These are phyloP conservation scores for Leptographium radiaticola DNA, from an alignment of 2,329 filamentous ascomycete species.

Conservation along the genomic window DNA sequence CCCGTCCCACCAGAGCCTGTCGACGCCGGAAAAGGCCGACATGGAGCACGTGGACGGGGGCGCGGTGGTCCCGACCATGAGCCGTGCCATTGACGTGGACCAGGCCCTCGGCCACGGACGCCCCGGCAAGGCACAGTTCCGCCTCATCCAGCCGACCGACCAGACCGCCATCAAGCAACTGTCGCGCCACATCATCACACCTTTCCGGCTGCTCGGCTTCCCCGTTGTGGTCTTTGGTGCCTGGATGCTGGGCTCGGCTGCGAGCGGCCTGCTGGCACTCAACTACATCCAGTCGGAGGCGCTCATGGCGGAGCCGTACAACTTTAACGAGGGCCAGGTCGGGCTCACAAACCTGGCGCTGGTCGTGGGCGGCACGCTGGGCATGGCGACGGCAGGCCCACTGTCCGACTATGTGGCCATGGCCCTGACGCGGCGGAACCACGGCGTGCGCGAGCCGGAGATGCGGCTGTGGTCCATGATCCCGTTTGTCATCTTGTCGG, in stretches of 20 bases:
- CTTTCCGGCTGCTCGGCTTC: slow-evolving; percentile 15
- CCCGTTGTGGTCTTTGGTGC: slow-evolving; percentile 19
- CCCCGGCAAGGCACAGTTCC: slow-evolving; percentile 12
- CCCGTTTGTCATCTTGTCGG: slow-evolving; percentile 29
- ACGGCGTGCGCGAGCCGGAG: slow-evolving; percentile 31
- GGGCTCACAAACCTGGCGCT: slow-evolving; percentile 36
- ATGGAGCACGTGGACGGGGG: too few species aligned
- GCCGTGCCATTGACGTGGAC: too few species aligned
- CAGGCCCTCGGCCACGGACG: slow-evolving; percentile 13
- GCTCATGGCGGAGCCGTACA: slow-evolving; percentile 30
- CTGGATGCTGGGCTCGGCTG: slow-evolving; percentile 16
- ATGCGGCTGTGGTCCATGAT: slow-evolving; percentile 30
- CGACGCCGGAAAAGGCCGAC: too few species aligned
- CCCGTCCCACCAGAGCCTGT: too few species aligned
- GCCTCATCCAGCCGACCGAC: too few species aligned
- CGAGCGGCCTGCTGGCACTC: slow-evolving; percentile 29
- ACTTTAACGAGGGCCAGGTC: slow-evolving; percentile 27
- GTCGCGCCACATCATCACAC: slow-evolving; percentile 17
- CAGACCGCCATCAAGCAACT: slow-evolving; percentile 12
- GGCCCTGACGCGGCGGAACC: slow-evolving; percentile 22
- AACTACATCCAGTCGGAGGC: slow-evolving; percentile 36
- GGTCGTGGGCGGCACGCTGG: slow-evolving; percentile 26
- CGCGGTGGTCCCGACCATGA: too few species aligned
- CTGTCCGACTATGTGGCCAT: slow-evolving; percentile 28
- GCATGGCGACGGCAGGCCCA: slow-evolving; percentile 27